These are phyloP conservation scores for Mucor lusitanicus DNA, from an alignment of 371 early-diverging fungal genomes.

Conservation along the genomic window DNA sequence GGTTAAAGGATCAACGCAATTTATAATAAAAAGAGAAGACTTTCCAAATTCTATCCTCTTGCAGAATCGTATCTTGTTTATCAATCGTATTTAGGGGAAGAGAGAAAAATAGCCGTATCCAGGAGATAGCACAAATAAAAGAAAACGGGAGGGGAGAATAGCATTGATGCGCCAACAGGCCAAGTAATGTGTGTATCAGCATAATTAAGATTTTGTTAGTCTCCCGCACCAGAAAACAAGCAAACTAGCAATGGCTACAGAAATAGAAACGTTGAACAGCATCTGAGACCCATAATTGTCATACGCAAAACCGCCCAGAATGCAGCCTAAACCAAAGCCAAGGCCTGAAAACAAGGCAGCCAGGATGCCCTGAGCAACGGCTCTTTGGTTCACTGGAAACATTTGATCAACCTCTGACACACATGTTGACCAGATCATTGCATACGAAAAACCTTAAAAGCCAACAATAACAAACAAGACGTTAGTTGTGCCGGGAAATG, in stretches of 20 bases:
- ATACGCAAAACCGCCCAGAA: constrained; percentile 39
- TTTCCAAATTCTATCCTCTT: background rate
- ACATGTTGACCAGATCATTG: constrained; percentile 43
- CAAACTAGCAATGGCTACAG: constrained; percentile 15
- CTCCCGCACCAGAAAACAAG: constrained; percentile 17
- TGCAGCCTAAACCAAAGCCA: constrained; percentile 43
- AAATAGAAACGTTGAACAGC: constrained; percentile 21
- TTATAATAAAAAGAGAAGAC: background rate
- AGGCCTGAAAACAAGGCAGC: constrained; percentile 41
- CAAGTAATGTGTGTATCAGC: background rate
- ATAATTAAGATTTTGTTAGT: background rate
- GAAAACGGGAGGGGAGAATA: background rate
- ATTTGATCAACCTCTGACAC: constrained; percentile 45
- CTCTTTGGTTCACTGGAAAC: constrained; percentile 45
- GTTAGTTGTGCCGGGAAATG: background rate
- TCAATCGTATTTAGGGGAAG: background rate
- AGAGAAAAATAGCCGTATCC: background rate
- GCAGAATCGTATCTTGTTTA: background rate
- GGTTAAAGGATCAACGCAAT: background rate
- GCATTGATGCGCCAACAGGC: background rate
- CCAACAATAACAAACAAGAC: background rate
- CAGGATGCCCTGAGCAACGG: constrained; percentile 46
- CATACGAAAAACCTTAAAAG: constrained; percentile 28
- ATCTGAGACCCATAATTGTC: constrained; percentile 29
- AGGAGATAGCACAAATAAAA: background rate